Percentiles rank a stretch among this genome's conserved stretches.
These are phyloP conservation scores for Elaeis guineensis DNA, from an alignment of 176 grass and related monocot species.

Conservation along the genomic window DNA sequence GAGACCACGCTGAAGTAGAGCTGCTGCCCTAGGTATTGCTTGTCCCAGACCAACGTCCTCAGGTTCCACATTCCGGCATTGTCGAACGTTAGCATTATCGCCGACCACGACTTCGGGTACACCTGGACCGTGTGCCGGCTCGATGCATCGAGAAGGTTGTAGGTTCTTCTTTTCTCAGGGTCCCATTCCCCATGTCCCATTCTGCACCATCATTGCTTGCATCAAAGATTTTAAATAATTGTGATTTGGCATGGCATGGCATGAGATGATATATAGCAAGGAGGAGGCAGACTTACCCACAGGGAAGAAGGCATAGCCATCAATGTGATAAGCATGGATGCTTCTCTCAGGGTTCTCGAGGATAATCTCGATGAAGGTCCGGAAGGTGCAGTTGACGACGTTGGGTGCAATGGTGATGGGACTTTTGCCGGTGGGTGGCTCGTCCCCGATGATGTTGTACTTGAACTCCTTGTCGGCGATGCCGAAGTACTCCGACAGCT, in stretches of 20 bases:
- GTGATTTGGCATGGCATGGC: no score
- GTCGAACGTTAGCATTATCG: constrained; percentile 9
- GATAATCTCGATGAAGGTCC: constrained; percentile 7
- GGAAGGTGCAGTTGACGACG: background rate
- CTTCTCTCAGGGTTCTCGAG: constrained; percentile 8
- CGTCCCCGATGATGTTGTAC: constrained; percentile 10
- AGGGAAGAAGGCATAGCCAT: constrained; percentile 7
- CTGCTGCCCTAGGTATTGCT: constrained; percentile 8
- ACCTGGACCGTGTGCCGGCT: constrained; percentile 13
- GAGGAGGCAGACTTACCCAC: background rate
- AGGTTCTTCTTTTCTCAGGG: background rate
- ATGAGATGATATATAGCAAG: no score
- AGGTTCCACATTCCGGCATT: constrained; percentile 20
- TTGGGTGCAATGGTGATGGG: constrained; percentile 3
- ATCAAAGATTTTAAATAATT: no score
- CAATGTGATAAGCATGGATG: constrained; percentile 7
- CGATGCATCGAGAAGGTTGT: constrained; percentile 4
- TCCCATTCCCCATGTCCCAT: constrained; percentile 12
- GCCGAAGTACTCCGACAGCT: constrained; percentile 12
- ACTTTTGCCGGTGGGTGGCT: background rate
- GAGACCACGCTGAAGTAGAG: constrained; percentile 9
- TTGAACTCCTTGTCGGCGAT: constrained; percentile 1
- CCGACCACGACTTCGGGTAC: constrained; percentile 10
- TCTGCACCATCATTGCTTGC: background rate
- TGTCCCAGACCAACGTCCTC: constrained; percentile 5